phyloP scores from a whole-genome alignment of 192 early-diverging fungal species.

The Linnemannia schmuckeri region DNA sequence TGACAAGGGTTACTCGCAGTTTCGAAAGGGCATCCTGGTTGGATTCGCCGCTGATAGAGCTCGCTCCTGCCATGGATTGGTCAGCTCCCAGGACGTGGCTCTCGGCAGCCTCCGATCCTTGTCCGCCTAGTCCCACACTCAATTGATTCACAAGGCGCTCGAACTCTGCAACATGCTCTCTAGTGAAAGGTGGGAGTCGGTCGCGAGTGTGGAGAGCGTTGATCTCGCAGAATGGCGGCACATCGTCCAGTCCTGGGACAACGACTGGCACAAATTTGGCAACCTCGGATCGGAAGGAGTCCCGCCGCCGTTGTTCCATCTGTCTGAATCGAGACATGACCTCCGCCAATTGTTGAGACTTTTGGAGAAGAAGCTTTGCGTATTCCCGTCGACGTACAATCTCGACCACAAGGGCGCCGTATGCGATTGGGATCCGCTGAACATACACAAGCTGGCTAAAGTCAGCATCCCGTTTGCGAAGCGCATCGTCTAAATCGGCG shows the following conservation, averaged over 20 bases:
- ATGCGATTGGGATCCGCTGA: slow-evolving; percentile 62
- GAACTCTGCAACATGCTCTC: slow-evolving; percentile 58
- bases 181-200: slow-evolving; percentile 49
- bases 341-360: slow-evolving; percentile 57
- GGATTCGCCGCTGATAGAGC: slow-evolving; percentile 34
- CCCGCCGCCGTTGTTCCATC: slow-evolving; percentile 54
- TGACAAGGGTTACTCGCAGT: slow-evolving; percentile 38
- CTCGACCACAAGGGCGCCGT: slow-evolving; percentile 64
- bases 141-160: slow-evolving; percentile 42
- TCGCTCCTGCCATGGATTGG: slow-evolving; percentile 24
- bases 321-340: slow-evolving; percentile 58
- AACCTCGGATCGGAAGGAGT: slow-evolving; percentile 56
- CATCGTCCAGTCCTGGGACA: slow-evolving; percentile 58
- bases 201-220: slow-evolving; percentile 52
- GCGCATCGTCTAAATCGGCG: slow-evolving; percentile 36
- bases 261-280: slow-evolving; percentile 57
- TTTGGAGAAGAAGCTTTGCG: slow-evolving; percentile 54
- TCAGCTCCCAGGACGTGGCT: slow-evolving; percentile 16
- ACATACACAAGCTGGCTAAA: slow-evolving; percentile 56
- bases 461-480: slow-evolving; percentile 44
- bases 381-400: slow-evolving; percentile 68
- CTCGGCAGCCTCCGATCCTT: slow-evolving; percentile 10
- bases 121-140: slow-evolving; percentile 17
- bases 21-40: slow-evolving; percentile 45
- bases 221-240: slow-evolving; percentile 64